Evolutionary conservation across 805 yeast species (phyloP), one percentile per base, ranked within the genome.

Genomic region (Candida nanaspora): DNA sequence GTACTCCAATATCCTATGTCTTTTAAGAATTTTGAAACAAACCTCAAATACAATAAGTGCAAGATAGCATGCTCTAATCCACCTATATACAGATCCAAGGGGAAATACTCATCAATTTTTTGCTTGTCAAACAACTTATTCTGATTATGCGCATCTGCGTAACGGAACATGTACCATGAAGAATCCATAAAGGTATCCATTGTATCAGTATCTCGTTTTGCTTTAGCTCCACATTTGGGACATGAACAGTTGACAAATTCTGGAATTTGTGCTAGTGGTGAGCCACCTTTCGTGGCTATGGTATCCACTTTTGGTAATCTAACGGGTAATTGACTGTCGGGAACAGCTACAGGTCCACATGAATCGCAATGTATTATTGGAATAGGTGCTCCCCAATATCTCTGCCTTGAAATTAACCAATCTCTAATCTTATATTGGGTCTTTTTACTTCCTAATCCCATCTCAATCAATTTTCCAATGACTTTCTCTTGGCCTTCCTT

Each of bases 131-230:
- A 87, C 1, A 86, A 84, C 32, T 55, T 47, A 0, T 50, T 37
- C 0, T 52, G 45, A 57, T 93, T 91, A 26, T 77, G 63, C 0
- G 95, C 68, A 57, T 93, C 98, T 2, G 81, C 62, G 52, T 77
- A 89, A 44, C 98, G 73, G 65, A 93, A 81, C 59, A 75, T 86
- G 61, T 93, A 93, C 98, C 98, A 93, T 3, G 97, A 88, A 15
- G 95, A 85, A 62, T 93, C 98, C 78, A 93, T 91, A 55, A 93
- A 93, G 0, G 98, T 93, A 56, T 93, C 98, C 98, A 93, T 91
- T 0, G 98, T 93, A 55, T 93, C 98, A 0, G 98, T 86, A 48
- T 93, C 98, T 52, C 98, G 73, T 42, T 74, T 78, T 0, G 96
- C 95, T 16, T 68, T 62, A 7, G 58, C 51, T 3, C 80, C 79